phyloP scores from a whole-genome alignment of 345 rosid genomes.

The Laguncularia racemosa region DNA sequence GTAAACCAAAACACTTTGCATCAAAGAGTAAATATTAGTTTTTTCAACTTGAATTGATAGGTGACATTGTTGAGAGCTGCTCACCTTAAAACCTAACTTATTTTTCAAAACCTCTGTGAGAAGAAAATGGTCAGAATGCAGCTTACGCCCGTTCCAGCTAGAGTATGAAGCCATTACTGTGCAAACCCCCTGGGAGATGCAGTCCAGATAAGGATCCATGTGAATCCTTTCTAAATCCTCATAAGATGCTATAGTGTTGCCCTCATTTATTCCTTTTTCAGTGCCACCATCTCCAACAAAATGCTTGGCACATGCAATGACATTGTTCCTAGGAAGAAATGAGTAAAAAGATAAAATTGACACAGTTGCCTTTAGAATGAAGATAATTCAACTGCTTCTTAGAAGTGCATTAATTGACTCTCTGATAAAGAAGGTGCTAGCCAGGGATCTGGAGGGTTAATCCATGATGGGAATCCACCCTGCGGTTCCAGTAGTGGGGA shows the following conservation, averaged over 20 bases:
- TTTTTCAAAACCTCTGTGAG: conserved; percentile 70
- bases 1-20: too few species aligned
- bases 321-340: conserved; percentile 49
- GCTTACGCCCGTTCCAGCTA: conserved; percentile 71
- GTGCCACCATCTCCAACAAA: conserved; percentile 98
- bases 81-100: conserved; percentile 75
- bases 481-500: too few species aligned
- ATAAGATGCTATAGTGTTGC: conserved; percentile 49
- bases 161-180: conserved; percentile 88
- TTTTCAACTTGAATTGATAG: not conserved
- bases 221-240: conserved; percentile 65
- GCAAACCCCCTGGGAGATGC: conserved; percentile 63
- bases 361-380: not conserved
- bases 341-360: conserved; percentile 11
- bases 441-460: too few species aligned
- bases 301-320: conserved; percentile 87
- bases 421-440: too few species aligned
- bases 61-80: not conserved
- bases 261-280: conserved; percentile 60
- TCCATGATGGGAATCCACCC: too few species aligned
- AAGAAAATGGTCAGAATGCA: conserved; percentile 62
- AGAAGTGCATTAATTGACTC: too few species aligned
- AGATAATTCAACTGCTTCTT: not conserved
- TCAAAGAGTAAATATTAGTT: too few species aligned
- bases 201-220: conserved; percentile 67